Percentiles rank a stretch among this genome's conserved stretches.
Evolutionary conservation across 495 filamentous ascomycete species (phyloP).

Genomic region (Sphaerosporella brunnea): DNA sequence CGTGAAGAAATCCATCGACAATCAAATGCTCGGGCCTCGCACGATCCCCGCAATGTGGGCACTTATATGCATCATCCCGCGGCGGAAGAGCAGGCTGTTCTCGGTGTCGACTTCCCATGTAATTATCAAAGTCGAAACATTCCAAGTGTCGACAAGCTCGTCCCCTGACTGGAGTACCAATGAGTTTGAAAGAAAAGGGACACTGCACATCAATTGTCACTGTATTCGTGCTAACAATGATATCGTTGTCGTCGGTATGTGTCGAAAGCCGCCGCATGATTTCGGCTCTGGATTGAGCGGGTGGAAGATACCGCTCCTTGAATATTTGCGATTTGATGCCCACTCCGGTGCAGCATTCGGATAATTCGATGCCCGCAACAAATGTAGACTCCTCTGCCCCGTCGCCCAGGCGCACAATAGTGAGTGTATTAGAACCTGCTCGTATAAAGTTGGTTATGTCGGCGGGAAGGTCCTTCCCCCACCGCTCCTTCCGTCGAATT

Average conservation of each 20-base stretch:
- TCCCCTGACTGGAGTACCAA: slow-evolving; percentile 18
- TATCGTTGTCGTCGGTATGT: slow-evolving; percentile 16
- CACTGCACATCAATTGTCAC: slow-evolving; percentile 18
- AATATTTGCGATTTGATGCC: neutral
- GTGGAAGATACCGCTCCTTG: slow-evolving; percentile 2
- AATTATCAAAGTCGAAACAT: slow-evolving; percentile 25
- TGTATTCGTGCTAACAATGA: slow-evolving; percentile 21
- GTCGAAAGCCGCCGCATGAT: slow-evolving; percentile 6
- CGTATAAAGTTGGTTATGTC: slow-evolving; percentile 44
- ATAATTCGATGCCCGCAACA: slow-evolving; percentile 16
- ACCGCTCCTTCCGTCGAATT: slow-evolving; percentile 43
- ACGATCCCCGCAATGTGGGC: slow-evolving; percentile 22
- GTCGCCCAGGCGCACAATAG: slow-evolving; percentile 28
- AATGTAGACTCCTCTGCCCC: slow-evolving; percentile 7
- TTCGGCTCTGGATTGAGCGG: neutral
- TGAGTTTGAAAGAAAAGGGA: slow-evolving; percentile 21
- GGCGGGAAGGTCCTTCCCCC: slow-evolving; percentile 56
- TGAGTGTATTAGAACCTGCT: slow-evolving; percentile 40
- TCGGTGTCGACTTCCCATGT: slow-evolving; percentile 18
- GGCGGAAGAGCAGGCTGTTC: slow-evolving; percentile 22
- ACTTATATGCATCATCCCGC: slow-evolving; percentile 21
- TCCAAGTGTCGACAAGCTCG: slow-evolving; percentile 18
- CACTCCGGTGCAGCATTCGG: slow-evolving; percentile 14
- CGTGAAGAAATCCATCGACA: slow-evolving; percentile 18
- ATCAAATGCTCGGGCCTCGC: slow-evolving; percentile 22